A percentile compares a stretch with the other conserved stretches of the same genome.
Evolutionary conservation across 139 green algal species (phyloP).

Genomic region (Picochlorum sp.): DNA sequence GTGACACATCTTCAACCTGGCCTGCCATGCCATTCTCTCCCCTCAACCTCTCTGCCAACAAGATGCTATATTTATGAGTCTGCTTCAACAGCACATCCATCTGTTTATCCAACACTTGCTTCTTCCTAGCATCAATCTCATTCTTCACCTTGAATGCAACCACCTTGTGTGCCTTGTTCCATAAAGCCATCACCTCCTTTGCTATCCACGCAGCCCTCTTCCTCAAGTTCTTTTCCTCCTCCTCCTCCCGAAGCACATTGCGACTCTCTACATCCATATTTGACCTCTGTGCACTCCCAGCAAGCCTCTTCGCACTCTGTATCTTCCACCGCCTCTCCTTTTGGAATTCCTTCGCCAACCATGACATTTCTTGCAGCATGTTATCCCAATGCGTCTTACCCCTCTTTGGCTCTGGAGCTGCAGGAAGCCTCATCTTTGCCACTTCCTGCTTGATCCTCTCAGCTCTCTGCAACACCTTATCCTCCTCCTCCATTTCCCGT

Average conservation of each 20-base stretch:
- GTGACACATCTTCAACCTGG: not conserved
- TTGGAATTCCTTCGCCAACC: slow-evolving; percentile 88
- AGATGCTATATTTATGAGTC: slow-evolving; percentile 84
- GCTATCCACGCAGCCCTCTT: slow-evolving; percentile 48
- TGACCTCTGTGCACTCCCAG: slow-evolving; percentile 38
- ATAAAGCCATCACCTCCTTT: slow-evolving; percentile 73
- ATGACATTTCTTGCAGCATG: slow-evolving; percentile 92
- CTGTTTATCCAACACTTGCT: slow-evolving; percentile 64
- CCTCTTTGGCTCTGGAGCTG: slow-evolving; percentile 45
- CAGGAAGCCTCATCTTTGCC: not conserved
- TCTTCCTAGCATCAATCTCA: slow-evolving; percentile 53
- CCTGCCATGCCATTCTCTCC: slow-evolving; percentile 1
- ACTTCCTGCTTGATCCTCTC: not conserved
- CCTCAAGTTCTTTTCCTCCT: slow-evolving; percentile 30
- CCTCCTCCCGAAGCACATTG: slow-evolving; percentile 26
- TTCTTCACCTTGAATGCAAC: slow-evolving; percentile 74
- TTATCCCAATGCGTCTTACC: slow-evolving; percentile 84
- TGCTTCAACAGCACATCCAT: slow-evolving; percentile 90
- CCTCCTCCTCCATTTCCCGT: slow-evolving; percentile 1
- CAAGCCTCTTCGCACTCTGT: slow-evolving; percentile 56
- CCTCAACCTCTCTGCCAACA: slow-evolving; percentile 68
- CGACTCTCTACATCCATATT: slow-evolving; percentile 70
- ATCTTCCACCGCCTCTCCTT: slow-evolving; percentile 71
- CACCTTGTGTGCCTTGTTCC: slow-evolving; percentile 83
- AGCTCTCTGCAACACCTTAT: not conserved